Evolutionary conservation across 768 basidiomycete species (phyloP).

Genomic region (Pulveroboletus ravenelii): DNA sequence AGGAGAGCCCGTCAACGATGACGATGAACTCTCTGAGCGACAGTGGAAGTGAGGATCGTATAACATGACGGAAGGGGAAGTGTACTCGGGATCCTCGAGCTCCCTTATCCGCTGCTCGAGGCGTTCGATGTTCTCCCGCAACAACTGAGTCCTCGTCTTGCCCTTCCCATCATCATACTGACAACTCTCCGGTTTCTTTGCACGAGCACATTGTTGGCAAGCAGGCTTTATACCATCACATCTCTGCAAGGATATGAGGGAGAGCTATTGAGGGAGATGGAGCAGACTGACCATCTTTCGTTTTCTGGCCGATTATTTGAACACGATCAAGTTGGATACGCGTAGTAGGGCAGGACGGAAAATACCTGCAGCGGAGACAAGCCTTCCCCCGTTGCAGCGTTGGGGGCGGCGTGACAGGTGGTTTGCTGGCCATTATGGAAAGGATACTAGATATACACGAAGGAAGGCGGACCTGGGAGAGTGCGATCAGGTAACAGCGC

Average conservation of each 20-base stretch:
- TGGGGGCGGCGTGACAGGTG: constrained; percentile 26
- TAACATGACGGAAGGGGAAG: constrained; percentile 63
- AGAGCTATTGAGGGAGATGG: not conserved
- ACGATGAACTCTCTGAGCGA: constrained; percentile 47
- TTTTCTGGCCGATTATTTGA: constrained; percentile 41
- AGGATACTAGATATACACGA: constrained; percentile 35
- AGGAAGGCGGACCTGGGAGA: constrained; percentile 17
- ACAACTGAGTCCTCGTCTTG: constrained; percentile 74
- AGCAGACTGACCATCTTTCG: constrained; percentile 55
- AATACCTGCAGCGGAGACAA: constrained; percentile 67
- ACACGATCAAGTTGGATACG: constrained; percentile 5
- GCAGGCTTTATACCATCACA: constrained; percentile 76
- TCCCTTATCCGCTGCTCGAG: constrained; percentile 70
- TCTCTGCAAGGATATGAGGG: constrained; percentile 41
- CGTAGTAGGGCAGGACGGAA: constrained; percentile 6
- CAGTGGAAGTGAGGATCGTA: constrained; percentile 56
- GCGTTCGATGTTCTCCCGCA: constrained; percentile 70
- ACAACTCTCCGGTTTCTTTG: constrained; percentile 71
- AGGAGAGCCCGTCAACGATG: constrained; percentile 48
- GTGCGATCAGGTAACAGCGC: not conserved
- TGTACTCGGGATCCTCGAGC: constrained; percentile 70
- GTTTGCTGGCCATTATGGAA: constrained; percentile 35
- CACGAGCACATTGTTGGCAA: constrained; percentile 73
- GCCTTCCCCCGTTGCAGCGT: constrained; percentile 66
- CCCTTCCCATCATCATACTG: constrained; percentile 84